phyloP scores from a whole-genome alignment of 2,329 filamentous ascomycete species.

The Cyanodermella asteris region DNA sequence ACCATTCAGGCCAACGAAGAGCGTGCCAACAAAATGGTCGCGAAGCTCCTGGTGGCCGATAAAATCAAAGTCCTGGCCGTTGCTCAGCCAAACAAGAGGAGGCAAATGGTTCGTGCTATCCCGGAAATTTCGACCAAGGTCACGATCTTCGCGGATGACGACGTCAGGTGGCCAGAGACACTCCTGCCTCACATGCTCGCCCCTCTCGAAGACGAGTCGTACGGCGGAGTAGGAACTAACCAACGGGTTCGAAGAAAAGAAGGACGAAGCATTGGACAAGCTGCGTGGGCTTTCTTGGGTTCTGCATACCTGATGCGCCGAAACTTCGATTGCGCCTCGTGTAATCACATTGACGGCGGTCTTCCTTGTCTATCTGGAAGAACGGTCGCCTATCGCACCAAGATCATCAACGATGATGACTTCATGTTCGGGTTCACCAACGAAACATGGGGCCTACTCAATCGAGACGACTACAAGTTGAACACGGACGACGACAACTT shows the following conservation, averaged over 20 bases:
- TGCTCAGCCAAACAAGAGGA: slow-evolving; percentile 78
- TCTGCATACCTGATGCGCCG: slow-evolving; percentile 80
- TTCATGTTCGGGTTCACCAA: slow-evolving; percentile 82
- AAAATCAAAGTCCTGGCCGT: slow-evolving; percentile 55
- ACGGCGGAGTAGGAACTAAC: slow-evolving; percentile 81
- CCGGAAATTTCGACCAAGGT: slow-evolving; percentile 65
- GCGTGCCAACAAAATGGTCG: slow-evolving; percentile 40
- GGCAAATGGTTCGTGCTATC: slow-evolving; percentile 80
- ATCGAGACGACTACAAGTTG: no score
- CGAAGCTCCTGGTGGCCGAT: slow-evolving; percentile 29
- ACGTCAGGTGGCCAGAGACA: slow-evolving; percentile 76
- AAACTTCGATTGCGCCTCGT: slow-evolving; percentile 93
- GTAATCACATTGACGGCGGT: slow-evolving; percentile 82
- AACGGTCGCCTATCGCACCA: slow-evolving; percentile 75
- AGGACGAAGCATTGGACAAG: slow-evolving; percentile 34
- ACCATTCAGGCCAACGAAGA: slow-evolving; percentile 64
- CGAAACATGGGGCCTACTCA: slow-evolving; percentile 56
- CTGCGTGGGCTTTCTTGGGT: slow-evolving; percentile 72
- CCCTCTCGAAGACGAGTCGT: slow-evolving; percentile 61
- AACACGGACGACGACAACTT: slow-evolving; percentile 98
- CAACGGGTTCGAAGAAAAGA: slow-evolving; percentile 59
- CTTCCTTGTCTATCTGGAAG: slow-evolving; percentile 93
- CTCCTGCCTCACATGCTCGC: slow-evolving; percentile 81
- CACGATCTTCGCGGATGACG: slow-evolving; percentile 85
- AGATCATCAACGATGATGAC: slow-evolving; percentile 64